Percentiles rank a stretch among this genome's conserved stretches.
These are phyloP conservation scores for Penicillium rolfsii DNA, from an alignment of 2,329 filamentous ascomycete genomes.

Conservation along the genomic window DNA sequence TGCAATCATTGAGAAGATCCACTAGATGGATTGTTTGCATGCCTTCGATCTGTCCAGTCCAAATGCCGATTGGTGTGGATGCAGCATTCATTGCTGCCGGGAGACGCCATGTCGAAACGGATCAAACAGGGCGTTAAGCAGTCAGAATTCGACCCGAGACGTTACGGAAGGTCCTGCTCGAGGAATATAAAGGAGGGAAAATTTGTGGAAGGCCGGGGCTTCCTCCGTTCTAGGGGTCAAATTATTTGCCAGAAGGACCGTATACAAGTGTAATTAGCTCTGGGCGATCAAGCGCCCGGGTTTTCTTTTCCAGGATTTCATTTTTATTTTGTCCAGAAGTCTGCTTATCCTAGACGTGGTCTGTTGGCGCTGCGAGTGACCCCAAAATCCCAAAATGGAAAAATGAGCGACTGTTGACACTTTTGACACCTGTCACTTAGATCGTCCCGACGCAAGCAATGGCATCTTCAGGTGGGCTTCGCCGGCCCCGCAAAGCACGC, in stretches of 20 bases:
- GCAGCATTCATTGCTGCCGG: slow-evolving; percentile 13
- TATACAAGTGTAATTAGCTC: neutral
- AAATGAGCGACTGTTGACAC: slow-evolving; percentile 11
- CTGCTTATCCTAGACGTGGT: slow-evolving; percentile 2
- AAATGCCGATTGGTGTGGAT: slow-evolving; percentile 32
- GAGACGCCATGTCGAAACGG: slow-evolving; percentile 15
- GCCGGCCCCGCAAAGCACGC: slow-evolving; percentile 17
- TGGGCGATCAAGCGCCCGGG: neutral
- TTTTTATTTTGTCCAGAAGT: neutral
- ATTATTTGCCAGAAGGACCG: neutral
- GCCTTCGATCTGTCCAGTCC: slow-evolving; percentile 18
- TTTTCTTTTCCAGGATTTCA: neutral
- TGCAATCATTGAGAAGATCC: slow-evolving; percentile 22
- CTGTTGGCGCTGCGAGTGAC: slow-evolving; percentile 1
- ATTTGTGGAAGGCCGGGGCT: neutral
- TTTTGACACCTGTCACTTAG: slow-evolving; percentile 31
- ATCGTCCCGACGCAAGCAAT: slow-evolving; percentile 23
- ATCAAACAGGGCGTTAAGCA: slow-evolving; percentile 34
- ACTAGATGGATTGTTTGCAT: slow-evolving; percentile 36
- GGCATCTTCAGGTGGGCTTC: slow-evolving; percentile 11
- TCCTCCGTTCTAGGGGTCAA: neutral
- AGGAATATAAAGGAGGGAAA: neutral
- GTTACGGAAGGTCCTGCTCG: slow-evolving; percentile 16
- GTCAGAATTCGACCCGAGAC: slow-evolving; percentile 26
- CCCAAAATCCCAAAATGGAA: slow-evolving; percentile 7